A percentile compares a stretch with the other conserved stretches of the same genome.
These are phyloP conservation scores for Brassica napus DNA, from an alignment of 345 rosid genomes.

Conservation along the genomic window DNA sequence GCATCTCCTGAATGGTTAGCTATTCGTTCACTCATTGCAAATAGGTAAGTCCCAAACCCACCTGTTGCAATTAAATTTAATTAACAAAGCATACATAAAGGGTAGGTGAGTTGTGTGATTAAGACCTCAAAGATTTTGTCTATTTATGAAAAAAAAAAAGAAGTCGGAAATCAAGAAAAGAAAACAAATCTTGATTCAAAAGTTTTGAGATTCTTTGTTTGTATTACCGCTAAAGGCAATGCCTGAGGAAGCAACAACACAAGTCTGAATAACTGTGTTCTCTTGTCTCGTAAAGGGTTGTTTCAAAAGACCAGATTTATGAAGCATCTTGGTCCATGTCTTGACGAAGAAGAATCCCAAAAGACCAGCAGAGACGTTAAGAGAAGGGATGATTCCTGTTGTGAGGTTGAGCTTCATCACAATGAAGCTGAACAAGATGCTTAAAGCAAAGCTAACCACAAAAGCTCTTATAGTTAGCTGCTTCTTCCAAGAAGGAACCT, in stretches of 20 bases:
- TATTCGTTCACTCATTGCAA: conserved; percentile 69
- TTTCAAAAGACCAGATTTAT: conserved; percentile 51
- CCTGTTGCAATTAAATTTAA: conserved; percentile 42
- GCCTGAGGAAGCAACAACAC: conserved; percentile 90
- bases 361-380: conserved; percentile 70
- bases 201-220: conserved; percentile 12
- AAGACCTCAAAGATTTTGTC: conserved; percentile 18
- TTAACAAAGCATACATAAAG: conserved; percentile 15
- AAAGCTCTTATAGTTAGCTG: conserved; percentile 67
- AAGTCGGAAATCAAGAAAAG: conserved; percentile 11
- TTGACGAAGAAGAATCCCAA: conserved; percentile 67
- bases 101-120: conserved; percentile 21
- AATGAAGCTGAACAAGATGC: conserved; percentile 61
- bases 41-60: conserved; percentile 74
- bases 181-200: conserved; percentile 13
- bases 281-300: conserved; percentile 89
- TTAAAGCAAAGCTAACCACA: conserved; percentile 55
- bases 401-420: conserved; percentile 72
- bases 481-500: conserved; percentile 58
- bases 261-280: conserved; percentile 84
- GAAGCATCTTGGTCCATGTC: conserved; percentile 60
- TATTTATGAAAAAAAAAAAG: conserved; percentile 8
- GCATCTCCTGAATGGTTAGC: conserved; percentile 60
- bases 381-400: conserved; percentile 72
- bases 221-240: conserved; percentile 87